Conservation (phyloP, 208 protist species). For the Phytomonas sp. region DNA sequence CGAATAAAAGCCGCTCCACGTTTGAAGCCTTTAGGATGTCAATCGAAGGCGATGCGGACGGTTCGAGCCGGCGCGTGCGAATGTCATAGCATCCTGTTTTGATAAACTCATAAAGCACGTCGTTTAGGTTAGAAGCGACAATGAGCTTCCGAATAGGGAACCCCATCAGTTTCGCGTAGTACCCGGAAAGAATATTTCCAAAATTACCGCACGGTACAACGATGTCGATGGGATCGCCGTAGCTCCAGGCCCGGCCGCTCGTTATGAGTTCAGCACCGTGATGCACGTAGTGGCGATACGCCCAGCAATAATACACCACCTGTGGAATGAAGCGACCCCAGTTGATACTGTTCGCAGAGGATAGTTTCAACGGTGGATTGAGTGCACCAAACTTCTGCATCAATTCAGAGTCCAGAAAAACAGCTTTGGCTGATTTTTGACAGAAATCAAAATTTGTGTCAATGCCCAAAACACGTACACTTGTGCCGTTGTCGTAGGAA, state of each 20-base stretch:
- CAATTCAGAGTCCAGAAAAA: slow-evolving; percentile 85
- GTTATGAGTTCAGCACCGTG: slow-evolving; percentile 13
- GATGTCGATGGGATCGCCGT: slow-evolving; percentile 70
- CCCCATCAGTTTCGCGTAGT: slow-evolving; percentile 88
- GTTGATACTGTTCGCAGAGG: slow-evolving; percentile 97
- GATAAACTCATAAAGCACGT: slow-evolving; percentile 92
- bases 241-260: slow-evolving; percentile 22
- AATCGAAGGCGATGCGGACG: slow-evolving; percentile 77
- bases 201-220: slow-evolving; percentile 96
- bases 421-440: slow-evolving; percentile 81
- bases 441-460: slow-evolving; percentile 89
- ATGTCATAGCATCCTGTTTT: slow-evolving; percentile 79
- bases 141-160: slow-evolving; percentile 87
- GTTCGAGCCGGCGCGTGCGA: slow-evolving; percentile 30
- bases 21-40: slow-evolving; percentile 93
- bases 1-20: slow-evolving; percentile 94
- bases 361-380: slow-evolving; percentile 47
- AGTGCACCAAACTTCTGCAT: slow-evolving; percentile 38
- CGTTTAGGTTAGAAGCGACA: slow-evolving; percentile 93
- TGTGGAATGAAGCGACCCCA: slow-evolving; percentile 95
- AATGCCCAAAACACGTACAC: slow-evolving; percentile 66
- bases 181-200: slow-evolving; percentile 93
- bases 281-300: slow-evolving; percentile 84
- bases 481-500: slow-evolving; percentile 54
- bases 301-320: slow-evolving; percentile 94